Conservation (phyloP, 805 yeast genomes). For the Tetrapisispora nanseiensis region DNA sequence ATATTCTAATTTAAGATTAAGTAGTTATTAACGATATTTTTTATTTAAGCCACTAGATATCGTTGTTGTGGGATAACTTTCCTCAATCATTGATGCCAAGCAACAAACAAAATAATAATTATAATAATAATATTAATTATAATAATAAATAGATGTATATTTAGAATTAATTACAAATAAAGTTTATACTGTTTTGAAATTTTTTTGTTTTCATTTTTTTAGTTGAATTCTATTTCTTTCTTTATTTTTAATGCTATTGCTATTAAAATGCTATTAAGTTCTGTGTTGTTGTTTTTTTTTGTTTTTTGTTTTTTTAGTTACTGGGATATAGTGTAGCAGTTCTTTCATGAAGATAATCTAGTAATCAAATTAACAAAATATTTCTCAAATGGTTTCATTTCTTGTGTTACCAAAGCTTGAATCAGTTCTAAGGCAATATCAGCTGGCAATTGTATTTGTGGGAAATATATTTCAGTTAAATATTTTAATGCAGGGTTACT, state of each 20-base stretch:
- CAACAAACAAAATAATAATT: too few relatives aligned
- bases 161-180: neutral
- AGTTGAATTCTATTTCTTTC: too few relatives aligned
- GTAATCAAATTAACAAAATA: conserved; percentile 44
- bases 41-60: too few relatives aligned
- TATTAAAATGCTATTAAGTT: neutral
- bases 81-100: too few relatives aligned
- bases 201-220: too few relatives aligned
- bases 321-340: neutral
- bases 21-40: too few relatives aligned
- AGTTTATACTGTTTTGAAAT: too few relatives aligned
- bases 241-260: neutral
- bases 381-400: conserved; percentile 59
- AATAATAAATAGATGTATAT: too few relatives aligned
- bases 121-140: too few relatives aligned
- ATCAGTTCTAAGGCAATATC: conserved; percentile 54
- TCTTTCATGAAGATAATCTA: conserved; percentile 10
- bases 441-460: conserved; percentile 47
- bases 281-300: neutral
- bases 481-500: conserved; percentile 34
- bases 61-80: too few relatives aligned
- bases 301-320: neutral
- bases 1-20: too few relatives aligned
- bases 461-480: conserved; percentile 41
- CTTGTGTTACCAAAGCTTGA: conserved; percentile 43